Evolutionary conservation across 495 filamentous ascomycete genomes (phyloP).

Genomic region (Aspergillus olivimuriae): DNA sequence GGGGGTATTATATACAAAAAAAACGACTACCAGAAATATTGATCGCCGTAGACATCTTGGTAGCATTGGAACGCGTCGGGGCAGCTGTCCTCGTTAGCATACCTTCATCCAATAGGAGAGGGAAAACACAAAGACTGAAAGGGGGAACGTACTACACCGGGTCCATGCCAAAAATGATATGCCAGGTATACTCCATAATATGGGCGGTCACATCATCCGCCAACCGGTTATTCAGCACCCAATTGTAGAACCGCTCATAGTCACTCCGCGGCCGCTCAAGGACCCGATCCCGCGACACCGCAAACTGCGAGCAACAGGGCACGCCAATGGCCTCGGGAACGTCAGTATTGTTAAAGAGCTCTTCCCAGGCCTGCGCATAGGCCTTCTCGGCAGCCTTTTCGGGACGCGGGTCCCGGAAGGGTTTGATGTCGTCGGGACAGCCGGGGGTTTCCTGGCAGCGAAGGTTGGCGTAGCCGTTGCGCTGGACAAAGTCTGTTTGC

Average conservation of each 20-base stretch:
- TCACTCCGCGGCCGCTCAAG: constrained; percentile 39
- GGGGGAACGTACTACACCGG: constrained; percentile 39
- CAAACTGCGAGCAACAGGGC: constrained; percentile 66
- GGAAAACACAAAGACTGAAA: background rate
- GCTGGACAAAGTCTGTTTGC: constrained; percentile 27
- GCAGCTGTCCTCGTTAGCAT: constrained; percentile 29
- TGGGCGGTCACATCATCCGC: constrained; percentile 38
- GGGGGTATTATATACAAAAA: constrained; percentile 1
- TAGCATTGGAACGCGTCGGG: constrained; percentile 42
- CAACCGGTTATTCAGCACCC: constrained; percentile 48
- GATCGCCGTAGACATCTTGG: constrained; percentile 38
- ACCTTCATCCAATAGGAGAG: background rate
- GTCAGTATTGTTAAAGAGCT: constrained; percentile 35
- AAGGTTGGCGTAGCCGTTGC: constrained; percentile 36
- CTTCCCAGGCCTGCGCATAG: constrained; percentile 38
- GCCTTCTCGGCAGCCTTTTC: constrained; percentile 44
- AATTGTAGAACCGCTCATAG: constrained; percentile 53
- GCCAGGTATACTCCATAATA: constrained; percentile 50
- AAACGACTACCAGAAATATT: constrained; percentile 19
- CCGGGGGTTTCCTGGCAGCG: constrained; percentile 37
- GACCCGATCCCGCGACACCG: constrained; percentile 51
- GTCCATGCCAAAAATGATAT: constrained; percentile 48
- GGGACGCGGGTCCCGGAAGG: constrained; percentile 32
- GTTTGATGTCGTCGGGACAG: constrained; percentile 36
- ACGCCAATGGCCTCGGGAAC: constrained; percentile 44